These are phyloP conservation scores for Podila verticillata DNA, from an alignment of 192 early-diverging fungal genomes.

Conservation along the genomic window DNA sequence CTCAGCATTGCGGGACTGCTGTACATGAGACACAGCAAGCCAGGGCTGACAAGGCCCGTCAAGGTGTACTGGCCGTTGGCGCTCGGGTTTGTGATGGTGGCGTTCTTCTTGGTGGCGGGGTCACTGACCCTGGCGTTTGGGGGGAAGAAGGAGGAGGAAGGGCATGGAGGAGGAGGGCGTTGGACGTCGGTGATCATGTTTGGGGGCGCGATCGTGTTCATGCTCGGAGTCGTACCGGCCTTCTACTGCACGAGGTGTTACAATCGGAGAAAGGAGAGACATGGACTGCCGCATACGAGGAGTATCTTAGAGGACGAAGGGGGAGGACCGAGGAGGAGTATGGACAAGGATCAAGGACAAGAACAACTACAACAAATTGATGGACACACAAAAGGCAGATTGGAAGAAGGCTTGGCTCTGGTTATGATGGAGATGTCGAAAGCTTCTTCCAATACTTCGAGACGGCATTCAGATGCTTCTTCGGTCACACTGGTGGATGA, in stretches of 20 bases:
- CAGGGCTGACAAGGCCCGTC: constrained; percentile 48
- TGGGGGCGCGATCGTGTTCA: constrained; percentile 25
- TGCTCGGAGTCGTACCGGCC: constrained; percentile 29
- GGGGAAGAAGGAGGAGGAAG: not conserved
- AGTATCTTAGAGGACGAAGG: not conserved
- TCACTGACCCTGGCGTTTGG: constrained; percentile 32
- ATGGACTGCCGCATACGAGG: not conserved
- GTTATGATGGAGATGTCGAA: not conserved
- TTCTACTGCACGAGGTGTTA: constrained; percentile 21
- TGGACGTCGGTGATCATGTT: constrained; percentile 40
- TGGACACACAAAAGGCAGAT: not conserved
- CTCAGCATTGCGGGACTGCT: constrained; percentile 52
- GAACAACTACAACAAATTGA: not conserved
- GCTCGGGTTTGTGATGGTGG: constrained; percentile 27
- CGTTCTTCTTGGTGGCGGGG: constrained; percentile 44
- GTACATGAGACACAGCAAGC: constrained; percentile 45
- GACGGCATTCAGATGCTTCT: constrained; percentile 13
- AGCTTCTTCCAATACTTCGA: not conserved
- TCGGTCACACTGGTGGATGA: constrained; percentile 24
- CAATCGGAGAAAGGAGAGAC: not conserved
- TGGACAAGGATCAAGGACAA: not conserved
- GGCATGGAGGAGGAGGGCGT: not conserved
- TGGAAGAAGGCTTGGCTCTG: not conserved
- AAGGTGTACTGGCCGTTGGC: constrained; percentile 51
- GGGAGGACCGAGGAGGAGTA: not conserved